These are phyloP conservation scores for Aspergillus baeticus DNA, from an alignment of 495 filamentous ascomycete species.

Conservation along the genomic window DNA sequence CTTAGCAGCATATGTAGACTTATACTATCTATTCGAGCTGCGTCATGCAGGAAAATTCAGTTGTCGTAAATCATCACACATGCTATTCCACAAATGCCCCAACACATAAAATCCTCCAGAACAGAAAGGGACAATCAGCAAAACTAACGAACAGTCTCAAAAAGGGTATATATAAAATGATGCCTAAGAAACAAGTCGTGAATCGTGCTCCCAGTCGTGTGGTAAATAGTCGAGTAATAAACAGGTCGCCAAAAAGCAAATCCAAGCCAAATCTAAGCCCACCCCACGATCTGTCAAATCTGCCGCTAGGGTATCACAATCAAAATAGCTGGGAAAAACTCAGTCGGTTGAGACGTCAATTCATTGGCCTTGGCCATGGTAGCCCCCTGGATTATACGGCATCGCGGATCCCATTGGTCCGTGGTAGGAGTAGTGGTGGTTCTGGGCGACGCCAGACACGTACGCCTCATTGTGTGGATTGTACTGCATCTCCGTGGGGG, in stretches of 20 bases:
- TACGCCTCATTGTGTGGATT: slow-evolving; percentile 13
- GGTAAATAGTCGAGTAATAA: not conserved
- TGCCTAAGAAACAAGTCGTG: not conserved
- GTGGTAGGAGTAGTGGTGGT: slow-evolving; percentile 14
- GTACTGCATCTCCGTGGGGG: slow-evolving; percentile 23
- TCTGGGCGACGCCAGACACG: slow-evolving; percentile 16
- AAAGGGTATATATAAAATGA: slow-evolving; percentile 2
- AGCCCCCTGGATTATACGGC: slow-evolving; percentile 17
- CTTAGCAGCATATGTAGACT: no score
- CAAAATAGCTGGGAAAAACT: slow-evolving; percentile 1
- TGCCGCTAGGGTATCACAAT: slow-evolving; percentile 15
- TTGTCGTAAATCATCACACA: no score
- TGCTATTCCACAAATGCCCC: no score
- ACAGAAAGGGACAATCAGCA: not conserved
- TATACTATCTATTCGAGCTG: no score
- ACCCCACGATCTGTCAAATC: slow-evolving; percentile 18
- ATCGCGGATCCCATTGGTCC: slow-evolving; percentile 14
- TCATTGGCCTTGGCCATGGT: slow-evolving; percentile 13
- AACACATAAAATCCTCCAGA: no score
- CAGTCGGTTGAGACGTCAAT: not conserved
- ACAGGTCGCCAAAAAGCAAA: slow-evolving; percentile 5
- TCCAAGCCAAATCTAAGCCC: not conserved
- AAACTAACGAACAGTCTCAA: not conserved
- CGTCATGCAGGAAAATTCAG: no score
- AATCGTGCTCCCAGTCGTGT: not conserved